Evolutionary conservation across 768 basidiomycete genomes (phyloP).

Genomic region (Leccinum obscurum): DNA sequence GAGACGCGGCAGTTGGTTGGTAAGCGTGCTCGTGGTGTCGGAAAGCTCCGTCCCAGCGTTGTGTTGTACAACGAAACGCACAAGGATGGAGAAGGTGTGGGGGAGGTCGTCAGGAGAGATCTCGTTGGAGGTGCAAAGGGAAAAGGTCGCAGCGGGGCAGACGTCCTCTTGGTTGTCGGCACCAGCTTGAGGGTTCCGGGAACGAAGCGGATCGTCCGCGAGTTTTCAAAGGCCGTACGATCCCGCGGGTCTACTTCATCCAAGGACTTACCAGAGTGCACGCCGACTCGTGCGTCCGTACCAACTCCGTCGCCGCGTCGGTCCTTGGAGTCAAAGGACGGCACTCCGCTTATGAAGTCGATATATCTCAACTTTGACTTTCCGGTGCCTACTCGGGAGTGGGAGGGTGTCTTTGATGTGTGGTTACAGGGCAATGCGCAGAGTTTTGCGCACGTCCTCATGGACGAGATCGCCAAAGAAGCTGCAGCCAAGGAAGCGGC

Average conservation of each 20-base stretch:
- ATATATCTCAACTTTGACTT: conserved; percentile 88
- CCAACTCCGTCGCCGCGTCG: conserved; percentile 52
- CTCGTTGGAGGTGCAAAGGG: conserved; percentile 68
- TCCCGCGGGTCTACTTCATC: conserved; percentile 43
- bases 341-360: conserved; percentile 57
- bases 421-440: conserved; percentile 92
- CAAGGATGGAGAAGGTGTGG: conserved; percentile 84
- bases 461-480: conserved; percentile 58
- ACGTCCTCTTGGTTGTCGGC: conserved; percentile 85
- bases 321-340: conserved; percentile 38
- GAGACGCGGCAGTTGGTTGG: conserved; percentile 69
- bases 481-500: conserved; percentile 52
- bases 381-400: conserved; percentile 80
- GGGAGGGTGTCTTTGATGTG: conserved; percentile 88
- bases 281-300: conserved; percentile 35
- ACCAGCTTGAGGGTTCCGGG: conserved; percentile 89
- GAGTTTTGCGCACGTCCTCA: conserved; percentile 62
- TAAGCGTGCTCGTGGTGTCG: conserved; percentile 78
- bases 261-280: conserved; percentile 30
- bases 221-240: conserved; percentile 78
- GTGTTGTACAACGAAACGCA: conserved; percentile 91
- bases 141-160: conserved; percentile 71
- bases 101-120: conserved; percentile 80
- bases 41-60: conserved; percentile 80
- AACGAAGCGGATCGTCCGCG: conserved; percentile 87